Evolutionary conservation across 192 early-diverging fungal species (phyloP).

Genomic region (Fimicolochytrium jonesii): DNA sequence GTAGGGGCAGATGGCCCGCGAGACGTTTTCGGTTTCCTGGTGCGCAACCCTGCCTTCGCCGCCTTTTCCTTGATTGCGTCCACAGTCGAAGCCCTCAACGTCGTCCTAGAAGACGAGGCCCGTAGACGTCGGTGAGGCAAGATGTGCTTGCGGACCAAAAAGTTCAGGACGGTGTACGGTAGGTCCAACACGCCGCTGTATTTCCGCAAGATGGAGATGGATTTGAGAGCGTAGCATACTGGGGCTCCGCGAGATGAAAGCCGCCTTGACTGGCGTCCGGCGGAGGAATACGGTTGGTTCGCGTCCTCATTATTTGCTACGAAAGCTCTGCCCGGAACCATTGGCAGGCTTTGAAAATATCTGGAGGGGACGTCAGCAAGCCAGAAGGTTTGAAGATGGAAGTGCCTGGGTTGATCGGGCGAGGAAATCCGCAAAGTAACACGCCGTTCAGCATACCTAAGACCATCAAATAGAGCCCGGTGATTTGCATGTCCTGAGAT

Average conservation of each 20-base stretch:
- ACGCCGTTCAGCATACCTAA: conserved; percentile 52
- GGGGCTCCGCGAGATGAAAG: conserved; percentile 44
- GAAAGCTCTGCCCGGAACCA: neutral
- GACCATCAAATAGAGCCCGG: conserved; percentile 71
- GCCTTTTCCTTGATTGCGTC: neutral
- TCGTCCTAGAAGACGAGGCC: too few relatives aligned
- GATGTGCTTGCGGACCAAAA: neutral
- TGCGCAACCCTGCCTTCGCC: neutral
- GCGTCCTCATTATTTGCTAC: neutral
- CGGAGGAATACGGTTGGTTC: neutral
- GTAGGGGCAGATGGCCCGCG: neutral
- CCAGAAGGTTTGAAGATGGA: neutral
- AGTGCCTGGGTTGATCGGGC: conserved; percentile 3
- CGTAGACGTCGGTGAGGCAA: too few relatives aligned
- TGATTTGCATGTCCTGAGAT: conserved; percentile 93
- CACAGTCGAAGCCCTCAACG: too few relatives aligned
- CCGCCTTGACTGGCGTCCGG: neutral
- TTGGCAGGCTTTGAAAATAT: conserved; percentile 6
- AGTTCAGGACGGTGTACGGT: conserved; percentile 7
- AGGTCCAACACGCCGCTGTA: conserved; percentile 51
- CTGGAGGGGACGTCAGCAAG: neutral
- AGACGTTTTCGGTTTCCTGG: neutral
- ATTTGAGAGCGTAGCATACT: conserved; percentile 41
- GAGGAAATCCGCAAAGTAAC: neutral
- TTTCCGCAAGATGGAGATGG: conserved; percentile 39